phyloP scores from a whole-genome alignment of 352 stramenopile species.

The Pythium dissimile region DNA sequence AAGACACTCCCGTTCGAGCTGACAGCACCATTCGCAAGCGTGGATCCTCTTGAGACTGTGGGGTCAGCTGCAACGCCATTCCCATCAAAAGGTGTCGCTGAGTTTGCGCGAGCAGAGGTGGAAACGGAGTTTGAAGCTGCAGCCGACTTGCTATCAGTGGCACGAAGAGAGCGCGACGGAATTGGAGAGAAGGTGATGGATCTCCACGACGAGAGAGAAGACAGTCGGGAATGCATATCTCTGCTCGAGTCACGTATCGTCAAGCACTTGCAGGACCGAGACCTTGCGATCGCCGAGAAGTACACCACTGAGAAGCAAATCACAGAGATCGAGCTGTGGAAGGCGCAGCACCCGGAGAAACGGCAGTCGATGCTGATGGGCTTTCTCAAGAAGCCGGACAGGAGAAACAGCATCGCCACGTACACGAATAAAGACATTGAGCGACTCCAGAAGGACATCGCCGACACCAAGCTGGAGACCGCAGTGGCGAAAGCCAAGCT shows the following conservation, averaged over 20 bases:
- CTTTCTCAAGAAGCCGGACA: constrained; percentile 11
- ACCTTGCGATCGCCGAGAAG: constrained; percentile 64
- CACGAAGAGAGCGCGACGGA: constrained; percentile 34
- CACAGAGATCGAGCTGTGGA: constrained; percentile 53
- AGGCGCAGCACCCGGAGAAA: constrained; percentile 26
- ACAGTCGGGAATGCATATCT: constrained; percentile 44
- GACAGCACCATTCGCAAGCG: background rate
- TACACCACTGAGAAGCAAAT: constrained; percentile 73
- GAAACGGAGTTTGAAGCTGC: constrained; percentile 47
- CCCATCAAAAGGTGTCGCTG: constrained; percentile 2
- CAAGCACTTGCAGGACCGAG: constrained; percentile 70
- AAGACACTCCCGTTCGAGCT: constrained; percentile 23
- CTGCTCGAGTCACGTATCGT: constrained; percentile 68
- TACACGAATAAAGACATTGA: constrained; percentile 57
- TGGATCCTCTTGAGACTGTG: no score
- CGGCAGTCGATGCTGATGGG: constrained; percentile 21
- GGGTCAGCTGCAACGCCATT: no score
- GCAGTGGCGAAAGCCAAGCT: constrained; percentile 55
- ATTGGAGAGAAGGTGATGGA: constrained; percentile 40
- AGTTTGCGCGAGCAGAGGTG: constrained; percentile 34
- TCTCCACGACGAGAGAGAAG: constrained; percentile 39
- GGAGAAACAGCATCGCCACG: background rate
- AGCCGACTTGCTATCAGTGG: constrained; percentile 47
- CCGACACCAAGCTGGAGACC: constrained; percentile 57
- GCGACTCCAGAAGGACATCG: constrained; percentile 57